Percentiles rank a stretch among this genome's conserved stretches.
phyloP scores from a whole-genome alignment of 345 rosid species.

The Sisymbrium altissimum region DNA sequence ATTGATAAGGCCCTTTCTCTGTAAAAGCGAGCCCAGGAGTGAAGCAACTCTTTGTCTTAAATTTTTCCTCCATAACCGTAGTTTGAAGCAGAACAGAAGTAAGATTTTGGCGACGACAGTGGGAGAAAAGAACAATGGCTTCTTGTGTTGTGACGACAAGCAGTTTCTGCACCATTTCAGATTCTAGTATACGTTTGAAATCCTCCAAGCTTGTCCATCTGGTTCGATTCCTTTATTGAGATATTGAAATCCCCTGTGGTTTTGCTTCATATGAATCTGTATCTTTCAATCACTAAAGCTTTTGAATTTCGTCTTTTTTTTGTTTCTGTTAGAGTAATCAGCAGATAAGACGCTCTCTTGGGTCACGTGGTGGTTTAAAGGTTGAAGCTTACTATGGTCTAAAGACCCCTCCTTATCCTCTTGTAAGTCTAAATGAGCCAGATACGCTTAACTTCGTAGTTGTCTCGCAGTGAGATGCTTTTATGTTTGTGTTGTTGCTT shows the following conservation, averaged over 20 bases:
- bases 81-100: not conserved
- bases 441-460: not conserved
- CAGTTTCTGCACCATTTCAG: constrained; percentile 9
- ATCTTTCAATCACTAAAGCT: constrained; percentile 16
- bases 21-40: constrained; percentile 20
- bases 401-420: constrained; percentile 83
- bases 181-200: constrained; percentile 29
- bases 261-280: not conserved
- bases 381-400: constrained; percentile 69
- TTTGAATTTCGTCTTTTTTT: not conserved
- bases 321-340: constrained; percentile 26
- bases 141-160: constrained; percentile 28
- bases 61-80: not conserved
- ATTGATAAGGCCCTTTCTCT: constrained; percentile 26
- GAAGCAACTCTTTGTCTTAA: not conserved
- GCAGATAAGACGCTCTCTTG: constrained; percentile 36
- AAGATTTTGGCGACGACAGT: constrained; percentile 1
- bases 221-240: constrained; percentile 21
- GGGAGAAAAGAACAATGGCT: constrained; percentile 22
- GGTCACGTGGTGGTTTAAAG: constrained; percentile 40
- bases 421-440: constrained; percentile 45
- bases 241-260: not conserved
- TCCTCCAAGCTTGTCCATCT: constrained; percentile 20
- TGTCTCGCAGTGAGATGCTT: not conserved
- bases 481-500: not conserved